Conservation (phyloP, 345 rosid species). For the Acer campestre region DNA sequence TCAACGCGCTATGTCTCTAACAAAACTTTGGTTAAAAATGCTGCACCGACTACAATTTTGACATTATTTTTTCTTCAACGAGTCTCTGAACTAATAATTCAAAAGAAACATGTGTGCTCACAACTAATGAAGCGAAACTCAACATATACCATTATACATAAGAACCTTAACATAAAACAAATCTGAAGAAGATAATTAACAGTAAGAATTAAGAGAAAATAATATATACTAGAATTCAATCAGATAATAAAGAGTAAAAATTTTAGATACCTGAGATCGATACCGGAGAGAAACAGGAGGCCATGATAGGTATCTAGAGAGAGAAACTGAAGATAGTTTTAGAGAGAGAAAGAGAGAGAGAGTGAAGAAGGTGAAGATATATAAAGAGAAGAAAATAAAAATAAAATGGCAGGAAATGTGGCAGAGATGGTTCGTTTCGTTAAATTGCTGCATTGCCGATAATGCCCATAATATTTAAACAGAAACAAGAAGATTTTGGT, state of each 20-base stretch:
- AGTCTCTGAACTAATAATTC: too few relatives aligned
- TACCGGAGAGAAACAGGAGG: constrained; percentile 31
- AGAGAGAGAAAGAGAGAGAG: background rate
- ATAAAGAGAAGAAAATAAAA: background rate
- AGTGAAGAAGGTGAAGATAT: background rate
- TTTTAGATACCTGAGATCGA: constrained; percentile 37
- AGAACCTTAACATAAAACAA: background rate
- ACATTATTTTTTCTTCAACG: background rate
- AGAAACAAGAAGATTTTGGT: background rate
- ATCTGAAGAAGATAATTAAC: background rate
- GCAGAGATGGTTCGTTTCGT: background rate
- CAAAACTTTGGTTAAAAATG: background rate
- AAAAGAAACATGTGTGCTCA: too few relatives aligned
- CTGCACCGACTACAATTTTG: background rate
- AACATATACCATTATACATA: too few relatives aligned
- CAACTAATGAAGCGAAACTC: too few relatives aligned
- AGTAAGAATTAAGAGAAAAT: background rate
- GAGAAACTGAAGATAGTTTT: background rate
- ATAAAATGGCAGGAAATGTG: background rate
- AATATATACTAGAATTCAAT: background rate
- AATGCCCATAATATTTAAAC: background rate
- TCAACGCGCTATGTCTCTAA: background rate
- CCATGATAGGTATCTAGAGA: constrained; percentile 28
- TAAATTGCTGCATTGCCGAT: background rate
- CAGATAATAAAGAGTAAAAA: background rate